Evolutionary conservation across 164 flowering plant genomes (phyloP).

Genomic region (Nelumbo lutea): DNA sequence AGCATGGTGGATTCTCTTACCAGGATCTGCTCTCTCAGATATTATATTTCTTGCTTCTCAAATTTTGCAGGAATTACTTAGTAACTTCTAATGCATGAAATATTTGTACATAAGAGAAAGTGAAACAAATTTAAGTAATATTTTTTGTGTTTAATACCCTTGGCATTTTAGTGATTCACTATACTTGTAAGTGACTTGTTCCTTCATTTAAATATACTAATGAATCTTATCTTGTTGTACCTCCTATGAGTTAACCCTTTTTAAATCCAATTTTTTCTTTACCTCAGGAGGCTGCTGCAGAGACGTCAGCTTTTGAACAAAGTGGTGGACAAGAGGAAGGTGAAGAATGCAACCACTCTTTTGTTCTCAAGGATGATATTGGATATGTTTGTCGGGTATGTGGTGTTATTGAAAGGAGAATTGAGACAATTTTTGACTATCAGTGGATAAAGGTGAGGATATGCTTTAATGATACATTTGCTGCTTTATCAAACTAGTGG

Average conservation of each 20-base stretch:
- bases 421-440: conserved; percentile 34
- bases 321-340: conserved; percentile 6
- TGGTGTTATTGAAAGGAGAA: conserved; percentile 30
- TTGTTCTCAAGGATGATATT: conserved; percentile 37
- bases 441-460: conserved; percentile 32
- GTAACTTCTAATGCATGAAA: background rate
- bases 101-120: background rate
- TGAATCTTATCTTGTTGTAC: background rate
- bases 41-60: background rate
- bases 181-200: background rate
- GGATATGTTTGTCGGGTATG: conserved; percentile 40
- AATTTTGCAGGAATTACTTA: background rate
- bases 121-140: background rate
- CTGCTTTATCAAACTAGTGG: background rate
- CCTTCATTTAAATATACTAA: background rate
- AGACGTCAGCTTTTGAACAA: conserved; percentile 12
- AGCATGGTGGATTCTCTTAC: too few relatives aligned
- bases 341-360: conserved; percentile 31
- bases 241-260: background rate
- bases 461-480: background rate
- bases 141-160: background rate
- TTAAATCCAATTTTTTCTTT: background rate
- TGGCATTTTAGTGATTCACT: background rate
- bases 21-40: too few relatives aligned
- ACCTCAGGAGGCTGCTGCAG: conserved; percentile 17